Evolutionary conservation across 257 asterid species (phyloP).

Genomic region (Primulina eburnea): DNA sequence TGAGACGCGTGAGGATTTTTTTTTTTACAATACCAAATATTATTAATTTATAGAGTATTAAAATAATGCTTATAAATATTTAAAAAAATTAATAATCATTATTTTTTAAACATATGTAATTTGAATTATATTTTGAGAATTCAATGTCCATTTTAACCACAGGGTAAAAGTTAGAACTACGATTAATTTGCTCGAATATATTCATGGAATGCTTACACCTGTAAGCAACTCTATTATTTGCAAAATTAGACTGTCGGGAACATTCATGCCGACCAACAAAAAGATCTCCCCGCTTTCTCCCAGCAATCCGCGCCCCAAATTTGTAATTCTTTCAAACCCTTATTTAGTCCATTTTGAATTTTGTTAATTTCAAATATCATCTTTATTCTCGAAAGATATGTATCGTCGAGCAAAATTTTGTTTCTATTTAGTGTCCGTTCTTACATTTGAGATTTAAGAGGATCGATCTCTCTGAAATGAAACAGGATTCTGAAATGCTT

Average conservation of each 20-base stretch:
- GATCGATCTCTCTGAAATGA: constrained; percentile 36
- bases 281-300: constrained; percentile 11
- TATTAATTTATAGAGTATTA: no score
- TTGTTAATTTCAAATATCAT: background rate
- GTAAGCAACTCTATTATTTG: background rate
- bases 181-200: background rate
- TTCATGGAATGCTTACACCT: no score
- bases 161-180: background rate
- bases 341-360: background rate
- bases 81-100: no score
- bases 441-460: constrained; percentile 10
- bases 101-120: no score
- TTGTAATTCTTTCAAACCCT: constrained; percentile 46
- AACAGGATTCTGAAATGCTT: constrained; percentile 6
- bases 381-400: background rate
- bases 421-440: background rate
- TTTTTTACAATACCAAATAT: no score
- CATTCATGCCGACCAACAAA: background rate
- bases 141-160: no score
- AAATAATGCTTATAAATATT: no score
- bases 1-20: no score
- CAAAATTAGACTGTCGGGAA: background rate
- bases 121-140: no score
- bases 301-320: constrained; percentile 23
- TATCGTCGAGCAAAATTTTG: background rate